Percentiles rank a stretch among this genome's conserved stretches.
These are phyloP conservation scores for Podila epicladia DNA, from an alignment of 192 early-diverging fungal genomes.

Conservation along the genomic window DNA sequence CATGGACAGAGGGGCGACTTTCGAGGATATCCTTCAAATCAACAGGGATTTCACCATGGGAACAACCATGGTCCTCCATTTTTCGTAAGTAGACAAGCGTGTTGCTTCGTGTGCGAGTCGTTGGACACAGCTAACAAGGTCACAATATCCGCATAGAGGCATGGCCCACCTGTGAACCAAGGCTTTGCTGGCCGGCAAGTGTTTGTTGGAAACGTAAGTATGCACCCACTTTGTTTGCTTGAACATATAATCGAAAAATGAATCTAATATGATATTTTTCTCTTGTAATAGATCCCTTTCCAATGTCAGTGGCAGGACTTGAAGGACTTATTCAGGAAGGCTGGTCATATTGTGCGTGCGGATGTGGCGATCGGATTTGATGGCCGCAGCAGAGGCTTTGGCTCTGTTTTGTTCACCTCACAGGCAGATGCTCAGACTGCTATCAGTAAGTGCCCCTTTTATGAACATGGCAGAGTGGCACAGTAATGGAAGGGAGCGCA, in stretches of 20 bases:
- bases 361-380: conserved; percentile 71
- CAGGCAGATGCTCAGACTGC: conserved; percentile 77
- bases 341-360: conserved; percentile 73
- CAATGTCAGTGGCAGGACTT: conserved; percentile 85
- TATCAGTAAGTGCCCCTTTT: conserved; percentile 55
- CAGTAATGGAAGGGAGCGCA: background rate
- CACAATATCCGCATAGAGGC: conserved; percentile 8
- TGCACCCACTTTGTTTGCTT: background rate
- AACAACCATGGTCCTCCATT: conserved; percentile 5
- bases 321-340: conserved; percentile 79
- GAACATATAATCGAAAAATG: background rate
- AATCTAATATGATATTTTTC: conserved; percentile 7
- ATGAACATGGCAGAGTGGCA: too few species aligned
- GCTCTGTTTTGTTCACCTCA: conserved; percentile 74
- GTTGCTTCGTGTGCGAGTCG: background rate
- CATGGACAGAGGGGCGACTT: conserved; percentile 4
- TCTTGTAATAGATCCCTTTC: conserved; percentile 65
- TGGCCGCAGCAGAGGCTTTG: conserved; percentile 80
- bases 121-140: background rate
- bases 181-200: conserved; percentile 57
- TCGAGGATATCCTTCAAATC: conserved; percentile 21
- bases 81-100: conserved; percentile 13
- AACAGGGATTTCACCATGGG: conserved; percentile 8
- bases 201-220: conserved; percentile 82
- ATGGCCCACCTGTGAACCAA: conserved; percentile 21